A percentile compares a stretch with the other conserved stretches of the same genome.
Evolutionary conservation across 495 filamentous ascomycete species (phyloP).

Genomic region (Cercophora scortea): DNA sequence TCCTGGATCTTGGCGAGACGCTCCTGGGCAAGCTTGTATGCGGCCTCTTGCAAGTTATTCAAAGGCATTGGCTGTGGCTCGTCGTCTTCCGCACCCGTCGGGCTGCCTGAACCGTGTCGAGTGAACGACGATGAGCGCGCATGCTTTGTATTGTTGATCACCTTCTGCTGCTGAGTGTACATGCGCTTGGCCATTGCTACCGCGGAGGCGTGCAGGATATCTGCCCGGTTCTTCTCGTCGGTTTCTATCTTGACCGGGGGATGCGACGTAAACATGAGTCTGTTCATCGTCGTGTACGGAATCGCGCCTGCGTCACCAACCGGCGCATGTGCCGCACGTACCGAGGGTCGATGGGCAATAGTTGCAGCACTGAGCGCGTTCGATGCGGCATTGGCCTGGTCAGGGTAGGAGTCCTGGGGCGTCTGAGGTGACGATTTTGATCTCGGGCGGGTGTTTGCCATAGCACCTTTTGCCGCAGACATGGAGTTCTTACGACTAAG

Average conservation of each 20-base stretch:
- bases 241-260: slow-evolving; percentile 65
- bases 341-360: slow-evolving; percentile 40
- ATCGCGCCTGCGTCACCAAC: slow-evolving; percentile 31
- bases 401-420: slow-evolving; percentile 41
- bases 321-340: slow-evolving; percentile 17
- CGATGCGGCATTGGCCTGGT: slow-evolving; percentile 48
- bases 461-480: slow-evolving; percentile 65
- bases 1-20: slow-evolving; percentile 73
- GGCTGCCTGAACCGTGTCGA: slow-evolving; percentile 11
- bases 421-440: slow-evolving; percentile 56
- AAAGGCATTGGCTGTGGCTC: slow-evolving; percentile 27
- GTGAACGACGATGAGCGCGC: slow-evolving; percentile 18
- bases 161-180: slow-evolving; percentile 59
- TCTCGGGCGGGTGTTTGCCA: slow-evolving; percentile 52
- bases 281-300: slow-evolving; percentile 40
- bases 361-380: slow-evolving; percentile 65
- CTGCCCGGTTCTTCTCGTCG: slow-evolving; percentile 62
- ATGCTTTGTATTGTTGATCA: slow-evolving; percentile 38
- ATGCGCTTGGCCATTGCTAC: slow-evolving; percentile 82
- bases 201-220: slow-evolving; percentile 70
- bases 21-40: slow-evolving; percentile 75
- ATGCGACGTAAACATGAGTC: slow-evolving; percentile 66
- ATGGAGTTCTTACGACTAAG: slow-evolving; percentile 48
- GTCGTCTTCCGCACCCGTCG: slow-evolving; percentile 15
- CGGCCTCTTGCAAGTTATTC: slow-evolving; percentile 69